Evolutionary conservation across 2,329 filamentous ascomycete species (phyloP).

Genomic region (Neocatenulostroma microsporum): DNA sequence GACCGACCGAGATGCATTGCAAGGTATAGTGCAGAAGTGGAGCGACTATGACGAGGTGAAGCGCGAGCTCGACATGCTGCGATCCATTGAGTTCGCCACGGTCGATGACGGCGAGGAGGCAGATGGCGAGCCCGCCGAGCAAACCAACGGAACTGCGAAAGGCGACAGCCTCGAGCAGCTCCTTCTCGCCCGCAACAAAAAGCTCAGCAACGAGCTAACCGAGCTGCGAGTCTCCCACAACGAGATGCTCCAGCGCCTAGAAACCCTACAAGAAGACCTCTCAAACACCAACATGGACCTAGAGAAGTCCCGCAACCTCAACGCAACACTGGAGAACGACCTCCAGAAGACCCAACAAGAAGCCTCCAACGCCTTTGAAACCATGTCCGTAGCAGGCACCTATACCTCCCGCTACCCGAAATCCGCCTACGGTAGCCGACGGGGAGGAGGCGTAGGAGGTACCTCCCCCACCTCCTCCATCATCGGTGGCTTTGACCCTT

Average conservation of each 20-base stretch:
- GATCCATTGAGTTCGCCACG: conserved; percentile 90
- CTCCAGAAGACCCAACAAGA: conserved; percentile 81
- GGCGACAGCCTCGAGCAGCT: conserved; percentile 85
- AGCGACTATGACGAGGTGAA: conserved; percentile 94
- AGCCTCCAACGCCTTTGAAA: conserved; percentile 73
- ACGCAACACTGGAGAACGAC: conserved; percentile 85
- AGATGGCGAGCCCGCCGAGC: conserved; percentile 42
- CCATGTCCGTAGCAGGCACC: conserved; percentile 86
- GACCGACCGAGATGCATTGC: conserved; percentile 72
- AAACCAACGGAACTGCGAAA: conserved; percentile 49
- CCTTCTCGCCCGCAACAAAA: conserved; percentile 88
- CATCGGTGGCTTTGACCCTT: conserved; percentile 88
- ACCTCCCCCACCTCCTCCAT: conserved; percentile 94
- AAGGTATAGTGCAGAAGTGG: conserved; percentile 77
- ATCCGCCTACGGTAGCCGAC: conserved; percentile 51
- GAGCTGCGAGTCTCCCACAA: conserved; percentile 89
- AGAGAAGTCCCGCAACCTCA: conserved; percentile 74
- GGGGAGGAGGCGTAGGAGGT: conserved; percentile 55
- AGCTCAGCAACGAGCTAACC: conserved; percentile 87
- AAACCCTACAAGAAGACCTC: conserved; percentile 74
- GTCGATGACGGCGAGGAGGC: conserved; percentile 62
- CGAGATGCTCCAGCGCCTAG: conserved; percentile 73
- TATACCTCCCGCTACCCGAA: conserved; percentile 73
- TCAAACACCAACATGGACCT: conserved; percentile 77
- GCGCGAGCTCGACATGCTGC: conserved; percentile 90